Evolutionary conservation across 2,329 filamentous ascomycete genomes (phyloP), one percentile per base, ranked within the genome.

Genomic region (Lomentospora prolificans): DNA sequence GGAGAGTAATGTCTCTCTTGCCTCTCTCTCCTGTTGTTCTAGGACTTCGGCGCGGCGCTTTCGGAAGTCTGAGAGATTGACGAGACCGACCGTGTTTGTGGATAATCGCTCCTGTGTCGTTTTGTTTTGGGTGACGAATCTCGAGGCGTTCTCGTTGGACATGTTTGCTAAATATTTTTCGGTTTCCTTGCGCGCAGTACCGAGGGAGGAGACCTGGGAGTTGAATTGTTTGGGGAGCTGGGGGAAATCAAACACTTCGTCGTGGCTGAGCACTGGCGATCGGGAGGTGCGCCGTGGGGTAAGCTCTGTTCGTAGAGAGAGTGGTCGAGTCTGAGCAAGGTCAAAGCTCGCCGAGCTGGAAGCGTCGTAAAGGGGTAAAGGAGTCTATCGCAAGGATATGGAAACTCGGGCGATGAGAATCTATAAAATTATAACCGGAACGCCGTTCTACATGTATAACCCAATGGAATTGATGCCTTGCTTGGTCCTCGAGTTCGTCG

Each of bases 41-140:
- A 96, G 76, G n/a, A 91, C 89, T 70, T 96, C 90, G 63, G 90
- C 91, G 70, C 92, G 89, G 58, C 94, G 85, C 74, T 99, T 97
- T 70, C 92, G 90, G 70, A 95, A 97, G 67, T 97, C 94, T 61
- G 89, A 90, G 46, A 96, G 84, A 57, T 89, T 83, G 55, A 97
- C 92, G 2, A 99, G 84, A 41, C 94, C 94, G 61, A 96, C 90
- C 0, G 90, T 95, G 65, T 90, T 85, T 55, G 84, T 89, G 58
- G 92, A 92, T 51, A 96, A 78, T 12, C 90, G 78, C 65, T 96
- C 86, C 68, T 92, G 83, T 1, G 89, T 87, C 1, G 87, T 87
- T 62, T 86, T 78, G 60, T 84, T 85, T 65, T 91, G 87, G 44
- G 85, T 77, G 1, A 85, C 85, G 70, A 95, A 96, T 59, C 86